Evolutionary conservation across 345 rosid species (phyloP).

Genomic region (Moricandia arvensis): DNA sequence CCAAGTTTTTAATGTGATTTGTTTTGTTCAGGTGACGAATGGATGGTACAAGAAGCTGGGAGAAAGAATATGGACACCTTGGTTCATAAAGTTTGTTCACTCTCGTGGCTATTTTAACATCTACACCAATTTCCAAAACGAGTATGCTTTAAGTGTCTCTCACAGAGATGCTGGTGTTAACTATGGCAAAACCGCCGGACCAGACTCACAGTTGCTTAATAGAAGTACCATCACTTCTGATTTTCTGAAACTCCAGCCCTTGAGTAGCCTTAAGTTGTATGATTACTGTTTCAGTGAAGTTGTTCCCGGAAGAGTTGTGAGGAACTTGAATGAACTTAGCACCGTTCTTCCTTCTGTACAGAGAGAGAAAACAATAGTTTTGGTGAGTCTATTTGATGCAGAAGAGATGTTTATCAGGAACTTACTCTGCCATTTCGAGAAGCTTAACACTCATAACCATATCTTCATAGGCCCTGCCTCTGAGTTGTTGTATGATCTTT

Average conservation of each 20-base stretch:
- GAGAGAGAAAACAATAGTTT: conserved; percentile 47
- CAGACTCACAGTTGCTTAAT: conserved; percentile 72
- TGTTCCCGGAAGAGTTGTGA: conserved; percentile 62
- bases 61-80: conserved; percentile 96
- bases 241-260: conserved; percentile 49
- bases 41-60: conserved; percentile 92
- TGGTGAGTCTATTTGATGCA: conserved; percentile 60
- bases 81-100: conserved; percentile 88
- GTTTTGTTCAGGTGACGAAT: conserved; percentile 58
- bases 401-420: conserved; percentile 52
- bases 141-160: conserved; percentile 80
- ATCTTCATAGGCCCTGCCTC: conserved; percentile 58
- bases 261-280: conserved; percentile 74
- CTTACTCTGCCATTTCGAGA: conserved; percentile 85
- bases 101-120: conserved; percentile 81
- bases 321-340: conserved; percentile 57
- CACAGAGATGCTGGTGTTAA: conserved; percentile 95
- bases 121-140: conserved; percentile 66
- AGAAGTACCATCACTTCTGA: conserved; percentile 44
- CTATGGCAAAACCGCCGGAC: conserved; percentile 81
- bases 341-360: conserved; percentile 63
- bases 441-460: conserved; percentile 55
- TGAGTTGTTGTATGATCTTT: conserved; percentile 63
- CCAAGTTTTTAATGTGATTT: background rate
- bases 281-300: conserved; percentile 92